Evolutionary conservation across 192 early-diverging fungal species (phyloP), one percentile per base, ranked within the genome.

Genomic region (Backusella parvicylindrica): DNA sequence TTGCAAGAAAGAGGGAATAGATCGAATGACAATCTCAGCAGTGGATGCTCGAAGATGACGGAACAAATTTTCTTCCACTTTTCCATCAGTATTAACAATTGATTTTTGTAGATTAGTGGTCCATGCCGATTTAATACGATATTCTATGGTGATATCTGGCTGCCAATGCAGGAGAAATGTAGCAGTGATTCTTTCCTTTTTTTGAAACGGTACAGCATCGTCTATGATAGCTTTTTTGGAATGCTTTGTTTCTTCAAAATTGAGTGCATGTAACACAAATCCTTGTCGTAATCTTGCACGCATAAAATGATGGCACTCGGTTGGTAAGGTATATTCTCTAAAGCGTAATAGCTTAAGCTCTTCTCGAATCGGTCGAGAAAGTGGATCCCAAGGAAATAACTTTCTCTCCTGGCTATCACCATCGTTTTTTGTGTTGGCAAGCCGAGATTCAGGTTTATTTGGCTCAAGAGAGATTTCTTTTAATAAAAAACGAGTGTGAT

Each of bases 111-210:
- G 73, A 23, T 60, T 12, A 6, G 72, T 66, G 0, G 73, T 68
- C 69, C 84, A 82, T 15, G 74, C 74, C 15, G 85, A 86, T 64
- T 84, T 88, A 41, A 93, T 89, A 68, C 86, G 84, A 80, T 95
- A 95, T 53, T 93, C 87, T 15, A 95, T 83, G 1, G 87, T 92
- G 43, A 95, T 86, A 75, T 92, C 91, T 9, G 92, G 91, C 37
- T 91, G 86, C 91, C 91, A 93, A 12, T 89, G 84, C 56, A 93
- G 70, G 23, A 88, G 83, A 81, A 95, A 81, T n/a, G 83, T 87
- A 56, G 93, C 83, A 31, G 81, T 81, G n/a, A 92, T 83, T 26
- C 86, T 83, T 80, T 92, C 84, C 13, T 73, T 50, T 18, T 82
- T 80, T 18, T 72, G 71, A 28, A n/a, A 69, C 1, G 31, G 21